Percentiles rank a stretch among this genome's conserved stretches.
These are phyloP conservation scores for Cynara cardunculus DNA, from an alignment of 129 eudicot genomes.

Conservation along the genomic window DNA sequence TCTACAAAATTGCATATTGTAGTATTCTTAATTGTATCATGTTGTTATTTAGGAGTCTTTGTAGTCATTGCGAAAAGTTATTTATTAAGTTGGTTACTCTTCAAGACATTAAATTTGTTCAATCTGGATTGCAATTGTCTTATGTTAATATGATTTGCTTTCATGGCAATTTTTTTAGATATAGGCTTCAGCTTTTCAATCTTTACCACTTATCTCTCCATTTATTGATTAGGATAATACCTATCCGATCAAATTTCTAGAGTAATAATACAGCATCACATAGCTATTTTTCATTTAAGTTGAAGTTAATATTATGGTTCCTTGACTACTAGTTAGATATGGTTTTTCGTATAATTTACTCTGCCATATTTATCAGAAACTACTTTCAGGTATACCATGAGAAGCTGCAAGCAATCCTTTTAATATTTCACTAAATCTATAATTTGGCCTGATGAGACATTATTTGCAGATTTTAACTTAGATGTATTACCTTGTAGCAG, in stretches of 20 bases:
- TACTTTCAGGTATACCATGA: slow-evolving; percentile 66
- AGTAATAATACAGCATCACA: neutral
- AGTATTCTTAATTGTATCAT: neutral
- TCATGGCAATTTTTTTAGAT: no score
- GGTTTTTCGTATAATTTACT: slow-evolving; percentile 74
- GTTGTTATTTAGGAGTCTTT: neutral
- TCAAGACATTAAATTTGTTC: neutral
- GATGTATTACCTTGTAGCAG: slow-evolving; percentile 32
- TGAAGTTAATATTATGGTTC: slow-evolving; percentile 16
- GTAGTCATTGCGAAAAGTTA: neutral
- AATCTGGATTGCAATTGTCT: neutral
- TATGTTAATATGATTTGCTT: no score
- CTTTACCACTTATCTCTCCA: no score
- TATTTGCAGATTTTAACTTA: slow-evolving; percentile 5
- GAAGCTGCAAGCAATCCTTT: neutral
- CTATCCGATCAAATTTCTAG: no score
- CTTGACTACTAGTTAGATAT: slow-evolving; percentile 82
- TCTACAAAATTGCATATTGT: neutral
- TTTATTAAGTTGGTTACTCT: neutral
- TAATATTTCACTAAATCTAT: neutral
- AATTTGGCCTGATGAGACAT: neutral
- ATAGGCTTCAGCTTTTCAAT: no score
- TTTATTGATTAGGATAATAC: no score
- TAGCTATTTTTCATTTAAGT: neutral
- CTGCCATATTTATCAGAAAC: slow-evolving; percentile 76